Conservation (phyloP, 2,329 filamentous ascomycete genomes). For the Diaporthe aspalathi region DNA sequence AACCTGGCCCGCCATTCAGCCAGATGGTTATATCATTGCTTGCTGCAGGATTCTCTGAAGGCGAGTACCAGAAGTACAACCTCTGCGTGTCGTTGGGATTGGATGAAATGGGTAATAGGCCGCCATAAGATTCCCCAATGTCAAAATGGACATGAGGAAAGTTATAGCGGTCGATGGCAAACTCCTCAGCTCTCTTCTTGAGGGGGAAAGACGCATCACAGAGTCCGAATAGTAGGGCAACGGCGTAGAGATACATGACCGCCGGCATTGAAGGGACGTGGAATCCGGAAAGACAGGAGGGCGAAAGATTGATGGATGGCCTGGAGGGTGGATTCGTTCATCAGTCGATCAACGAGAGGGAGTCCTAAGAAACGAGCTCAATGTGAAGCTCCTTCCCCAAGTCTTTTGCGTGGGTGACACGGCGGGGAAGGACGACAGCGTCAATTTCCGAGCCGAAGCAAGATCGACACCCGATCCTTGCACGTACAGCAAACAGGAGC, state of each 20-base stretch:
- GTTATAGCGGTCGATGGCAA: constrained; percentile 68
- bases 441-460: constrained; percentile 3
- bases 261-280: not conserved
- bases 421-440: not conserved
- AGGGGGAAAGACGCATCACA: not conserved
- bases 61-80: constrained; percentile 75
- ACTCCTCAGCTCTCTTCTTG: constrained; percentile 56
- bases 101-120: constrained; percentile 66
- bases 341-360: not conserved
- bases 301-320: not conserved
- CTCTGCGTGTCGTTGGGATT: constrained; percentile 52
- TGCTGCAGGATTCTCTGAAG: constrained; percentile 59
- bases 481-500: not conserved
- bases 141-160: constrained; percentile 77
- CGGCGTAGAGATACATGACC: not conserved
- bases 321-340: too few relatives aligned
- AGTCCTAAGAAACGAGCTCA: not conserved
- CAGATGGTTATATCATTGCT: constrained; percentile 69
- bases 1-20: constrained; percentile 66
- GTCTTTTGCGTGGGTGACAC: not conserved
- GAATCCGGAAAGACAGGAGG: not conserved
- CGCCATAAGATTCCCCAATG: constrained; percentile 71
- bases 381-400: not conserved
- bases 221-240: not conserved
- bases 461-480: not conserved